Conservation (phyloP, 108 stramenopile genomes). For the Asterionellopsis glacialis region DNA sequence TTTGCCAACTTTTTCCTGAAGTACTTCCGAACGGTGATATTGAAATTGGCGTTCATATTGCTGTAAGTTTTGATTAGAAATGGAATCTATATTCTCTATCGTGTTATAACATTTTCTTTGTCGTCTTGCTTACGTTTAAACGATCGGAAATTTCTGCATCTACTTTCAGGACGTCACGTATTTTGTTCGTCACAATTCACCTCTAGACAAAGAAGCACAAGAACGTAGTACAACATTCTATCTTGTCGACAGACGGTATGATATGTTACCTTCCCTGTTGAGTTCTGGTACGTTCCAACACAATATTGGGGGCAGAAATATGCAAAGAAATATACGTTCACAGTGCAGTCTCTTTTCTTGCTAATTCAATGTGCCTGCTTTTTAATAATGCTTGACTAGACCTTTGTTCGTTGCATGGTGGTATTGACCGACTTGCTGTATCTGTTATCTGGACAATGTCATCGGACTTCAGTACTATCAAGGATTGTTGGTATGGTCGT, state of each 20-base stretch:
- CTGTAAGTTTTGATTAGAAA: constrained; percentile 6
- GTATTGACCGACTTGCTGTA: constrained; percentile 64
- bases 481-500: constrained; percentile 50
- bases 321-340: background rate
- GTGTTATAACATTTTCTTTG: background rate
- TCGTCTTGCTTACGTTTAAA: background rate
- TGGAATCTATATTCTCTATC: too few relatives aligned
- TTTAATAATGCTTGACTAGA: constrained; percentile 25
- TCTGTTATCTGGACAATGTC: constrained; percentile 69
- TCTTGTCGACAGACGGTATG: constrained; percentile 79
- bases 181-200: constrained; percentile 64
- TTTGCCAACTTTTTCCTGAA: too few relatives aligned
- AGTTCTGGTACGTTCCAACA: constrained; percentile 28
- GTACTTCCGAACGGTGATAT: constrained; percentile 69
- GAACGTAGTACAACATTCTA: constrained; percentile 84
- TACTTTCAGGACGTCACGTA: constrained; percentile 64
- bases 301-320: background rate
- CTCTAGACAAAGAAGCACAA: constrained; percentile 75
- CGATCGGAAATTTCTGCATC: background rate
- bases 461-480: constrained; percentile 47
- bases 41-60: constrained; percentile 90
- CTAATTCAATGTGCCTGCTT: background rate
- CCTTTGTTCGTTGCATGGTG: constrained; percentile 76
- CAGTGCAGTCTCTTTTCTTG: background rate
- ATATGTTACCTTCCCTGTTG: constrained; percentile 84